Conservation (phyloP, 2,329 filamentous ascomycete species). For the Grosmannia penicillata region DNA sequence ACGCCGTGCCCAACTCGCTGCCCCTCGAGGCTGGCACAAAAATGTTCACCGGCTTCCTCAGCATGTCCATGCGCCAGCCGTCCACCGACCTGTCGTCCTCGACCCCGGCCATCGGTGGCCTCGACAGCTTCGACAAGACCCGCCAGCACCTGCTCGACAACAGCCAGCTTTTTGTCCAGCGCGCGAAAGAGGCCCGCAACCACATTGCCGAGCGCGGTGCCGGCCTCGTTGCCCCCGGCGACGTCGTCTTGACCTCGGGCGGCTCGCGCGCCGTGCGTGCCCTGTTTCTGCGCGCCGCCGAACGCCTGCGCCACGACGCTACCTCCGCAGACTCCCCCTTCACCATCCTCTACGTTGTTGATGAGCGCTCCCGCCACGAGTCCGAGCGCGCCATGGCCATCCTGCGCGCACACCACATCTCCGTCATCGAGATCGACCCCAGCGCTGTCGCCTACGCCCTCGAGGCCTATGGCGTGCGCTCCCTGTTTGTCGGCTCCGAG, state of each 20-base stretch:
- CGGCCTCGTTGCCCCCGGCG: slow-evolving; percentile 64
- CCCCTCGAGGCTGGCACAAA: slow-evolving; percentile 88
- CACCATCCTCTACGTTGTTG: slow-evolving; percentile 66
- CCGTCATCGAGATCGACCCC: slow-evolving; percentile 68
- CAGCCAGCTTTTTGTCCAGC: slow-evolving; percentile 69
- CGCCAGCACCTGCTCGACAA: slow-evolving; percentile 74
- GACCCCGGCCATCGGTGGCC: slow-evolving; percentile 7
- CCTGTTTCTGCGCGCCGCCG: slow-evolving; percentile 59
- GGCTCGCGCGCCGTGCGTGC: slow-evolving; percentile 73
- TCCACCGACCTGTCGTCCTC: slow-evolving; percentile 6
- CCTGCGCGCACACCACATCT: slow-evolving; percentile 59
- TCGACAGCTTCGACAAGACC: slow-evolving; percentile 64
- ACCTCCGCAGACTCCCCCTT: slow-evolving; percentile 35
- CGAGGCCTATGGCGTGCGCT: slow-evolving; percentile 47
- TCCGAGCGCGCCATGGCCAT: slow-evolving; percentile 55
- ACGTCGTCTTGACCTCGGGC: slow-evolving; percentile 79
- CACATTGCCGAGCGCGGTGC: slow-evolving; percentile 70
- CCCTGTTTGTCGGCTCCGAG: slow-evolving; percentile 57
- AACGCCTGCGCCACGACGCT: slow-evolving; percentile 26
- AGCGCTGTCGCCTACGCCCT: slow-evolving; percentile 69
- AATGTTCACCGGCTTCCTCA: slow-evolving; percentile 87
- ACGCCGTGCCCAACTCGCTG: slow-evolving; percentile 71
- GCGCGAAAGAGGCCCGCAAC: slow-evolving; percentile 72
- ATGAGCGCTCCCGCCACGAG: slow-evolving; percentile 37
- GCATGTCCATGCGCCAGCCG: slow-evolving; percentile 52